Evolutionary conservation across 257 asterid species (phyloP), one percentile per base, ranked within the genome.

Genomic region (Knoxia roxburghii): DNA sequence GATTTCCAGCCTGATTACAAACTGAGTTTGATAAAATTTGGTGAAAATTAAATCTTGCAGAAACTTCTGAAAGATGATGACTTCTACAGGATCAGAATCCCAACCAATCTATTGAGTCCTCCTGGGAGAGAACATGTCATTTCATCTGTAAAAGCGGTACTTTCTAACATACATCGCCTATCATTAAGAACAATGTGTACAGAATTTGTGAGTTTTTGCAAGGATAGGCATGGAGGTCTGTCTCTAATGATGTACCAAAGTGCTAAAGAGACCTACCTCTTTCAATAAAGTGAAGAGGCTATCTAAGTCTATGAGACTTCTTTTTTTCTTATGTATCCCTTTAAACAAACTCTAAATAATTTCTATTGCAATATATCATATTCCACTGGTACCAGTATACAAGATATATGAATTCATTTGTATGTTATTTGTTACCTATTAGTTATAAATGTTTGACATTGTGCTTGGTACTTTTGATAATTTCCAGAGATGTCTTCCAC

Each of bases 131-230:
- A 84, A 68, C 83, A 82, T 59, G 79, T 87, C 61, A 62, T 90
- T 65, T 90, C 99, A 49, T 86, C 99, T 1, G 91, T 88, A 58
- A 94, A 85, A 79, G 99, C 97, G 69, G 99, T 94, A 79, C 72
- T 90, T 77, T 72, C 39, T n/a, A 15, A n/a, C 17, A 30, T 5
- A n/a, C 45, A 20, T 7, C 48, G 61, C 57, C 26, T 27, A 24
- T 65, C 12, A 49, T 13, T 32, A 40, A 17, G 15, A 56, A 29
- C 33, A 8, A n/a, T n/a, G n/a, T 59, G 45, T 18, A 1, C 27
- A 59, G 50, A 45, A 58, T 58, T 39, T 21, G 4, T 13, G 7
- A 15, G 40, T 37, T 61, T 20, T n/a, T 0, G 20, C 8, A 37
- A 30, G 49, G 30, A 37, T 26, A 21, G 23, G 3, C n/a, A n/a